phyloP scores from a whole-genome alignment of 495 filamentous ascomycete species.

The Penicillium angulare region DNA sequence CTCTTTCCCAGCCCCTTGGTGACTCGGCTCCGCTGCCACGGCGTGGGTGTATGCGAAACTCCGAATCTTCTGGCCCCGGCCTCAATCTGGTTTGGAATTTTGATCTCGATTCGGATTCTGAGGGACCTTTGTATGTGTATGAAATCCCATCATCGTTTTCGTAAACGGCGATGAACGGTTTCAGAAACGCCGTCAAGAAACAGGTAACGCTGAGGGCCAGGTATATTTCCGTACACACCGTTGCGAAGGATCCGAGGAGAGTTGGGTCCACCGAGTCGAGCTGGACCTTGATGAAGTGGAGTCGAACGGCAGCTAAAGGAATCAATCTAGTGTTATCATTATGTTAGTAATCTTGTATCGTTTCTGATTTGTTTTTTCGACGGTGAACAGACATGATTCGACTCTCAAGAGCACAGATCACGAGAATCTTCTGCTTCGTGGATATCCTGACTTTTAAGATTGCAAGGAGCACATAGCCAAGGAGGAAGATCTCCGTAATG shows the following conservation, averaged over 20 bases:
- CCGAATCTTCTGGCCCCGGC: neutral
- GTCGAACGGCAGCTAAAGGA: conserved; percentile 22
- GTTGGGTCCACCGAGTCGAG: conserved; percentile 17
- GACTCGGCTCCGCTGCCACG: neutral
- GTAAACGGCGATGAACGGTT: conserved; percentile 42
- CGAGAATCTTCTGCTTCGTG: conserved; percentile 12
- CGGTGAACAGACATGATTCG: conserved; percentile 21
- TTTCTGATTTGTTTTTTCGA: neutral
- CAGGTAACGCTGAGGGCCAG: conserved; percentile 21
- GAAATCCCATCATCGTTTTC: conserved; percentile 30
- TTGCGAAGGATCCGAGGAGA: conserved; percentile 23
- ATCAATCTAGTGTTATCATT: conserved; percentile 16
- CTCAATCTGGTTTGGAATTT: neutral
- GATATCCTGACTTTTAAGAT: conserved; percentile 21
- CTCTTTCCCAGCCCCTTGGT: conserved; percentile 8
- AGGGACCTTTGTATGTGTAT: conserved; percentile 18
- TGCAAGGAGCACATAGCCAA: conserved; percentile 14
- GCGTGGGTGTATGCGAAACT: neutral
- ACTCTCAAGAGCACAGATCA: conserved; percentile 20
- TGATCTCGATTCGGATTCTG: conserved; percentile 2
- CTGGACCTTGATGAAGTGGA: conserved; percentile 19
- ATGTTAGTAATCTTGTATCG: neutral
- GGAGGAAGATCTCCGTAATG: conserved; percentile 18
- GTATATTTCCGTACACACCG: conserved; percentile 24
- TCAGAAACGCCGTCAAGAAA: conserved; percentile 30